Percentiles rank a stretch among this genome's conserved stretches.
These are phyloP conservation scores for Bauhinia variegata DNA, from an alignment of 306 rosid species.

Conservation along the genomic window DNA sequence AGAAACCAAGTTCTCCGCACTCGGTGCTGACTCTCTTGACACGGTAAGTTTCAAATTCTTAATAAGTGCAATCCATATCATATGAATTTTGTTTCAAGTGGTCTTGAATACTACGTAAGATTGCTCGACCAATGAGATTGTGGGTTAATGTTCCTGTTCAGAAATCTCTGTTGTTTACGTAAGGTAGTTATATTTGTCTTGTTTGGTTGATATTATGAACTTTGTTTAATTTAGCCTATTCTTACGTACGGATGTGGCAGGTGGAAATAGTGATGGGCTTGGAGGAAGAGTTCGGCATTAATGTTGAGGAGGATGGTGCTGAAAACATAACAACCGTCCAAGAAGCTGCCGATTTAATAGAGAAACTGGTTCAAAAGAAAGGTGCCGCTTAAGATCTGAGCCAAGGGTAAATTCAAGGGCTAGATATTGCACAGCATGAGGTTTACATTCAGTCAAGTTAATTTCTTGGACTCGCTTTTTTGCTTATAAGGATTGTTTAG, in stretches of 20 bases:
- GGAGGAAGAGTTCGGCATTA: conserved; percentile 53
- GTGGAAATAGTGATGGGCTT: conserved; percentile 65
- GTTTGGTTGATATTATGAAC: not conserved
- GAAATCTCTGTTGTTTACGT: not conserved
- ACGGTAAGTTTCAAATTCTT: conserved; percentile 38
- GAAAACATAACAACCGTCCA: conserved; percentile 51
- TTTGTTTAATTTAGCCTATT: not conserved
- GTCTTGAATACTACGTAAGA: not conserved
- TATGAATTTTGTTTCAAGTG: not conserved
- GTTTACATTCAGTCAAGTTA: no score
- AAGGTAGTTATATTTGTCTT: not conserved
- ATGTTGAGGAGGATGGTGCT: conserved; percentile 48
- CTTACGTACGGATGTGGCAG: conserved; percentile 26
- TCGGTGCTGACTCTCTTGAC: conserved; percentile 71
- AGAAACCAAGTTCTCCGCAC: conserved; percentile 50
- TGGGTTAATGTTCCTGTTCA: not conserved
- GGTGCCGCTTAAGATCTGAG: conserved; percentile 9
- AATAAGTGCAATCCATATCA: not conserved
- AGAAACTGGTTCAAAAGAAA: conserved; percentile 50
- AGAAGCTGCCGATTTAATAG: conserved; percentile 62
- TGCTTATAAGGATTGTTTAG: not conserved
- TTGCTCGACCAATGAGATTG: not conserved
- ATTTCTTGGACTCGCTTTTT: no score
- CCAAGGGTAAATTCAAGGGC: not conserved
- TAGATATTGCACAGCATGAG: not conserved